These are phyloP conservation scores for Axilococcus clingmanii DNA, from an alignment of 139 green algal genomes.

Conservation along the genomic window DNA sequence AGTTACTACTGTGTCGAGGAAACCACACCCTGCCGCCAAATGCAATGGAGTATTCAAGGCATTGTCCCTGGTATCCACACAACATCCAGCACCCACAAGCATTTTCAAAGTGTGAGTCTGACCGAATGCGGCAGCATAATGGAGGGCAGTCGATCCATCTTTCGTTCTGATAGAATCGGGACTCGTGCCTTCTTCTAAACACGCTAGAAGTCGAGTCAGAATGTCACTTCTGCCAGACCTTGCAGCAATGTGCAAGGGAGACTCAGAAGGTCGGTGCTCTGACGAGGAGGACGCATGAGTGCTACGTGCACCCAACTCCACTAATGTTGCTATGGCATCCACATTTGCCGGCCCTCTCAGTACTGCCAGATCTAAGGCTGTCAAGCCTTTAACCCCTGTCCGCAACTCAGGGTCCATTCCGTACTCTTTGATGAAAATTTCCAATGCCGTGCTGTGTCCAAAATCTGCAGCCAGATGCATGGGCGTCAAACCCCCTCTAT, in stretches of 20 bases:
- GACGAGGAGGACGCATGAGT: slow-evolving; percentile 15
- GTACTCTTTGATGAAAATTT: slow-evolving; percentile 22
- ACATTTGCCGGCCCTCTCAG: slow-evolving; percentile 49
- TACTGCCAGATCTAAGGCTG: slow-evolving; percentile 36
- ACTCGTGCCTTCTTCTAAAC: slow-evolving; percentile 1
- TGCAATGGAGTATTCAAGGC: slow-evolving; percentile 51
- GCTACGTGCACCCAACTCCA: slow-evolving; percentile 42
- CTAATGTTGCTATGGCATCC: slow-evolving; percentile 38
- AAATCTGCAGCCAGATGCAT: slow-evolving; percentile 50
- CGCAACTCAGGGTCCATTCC: slow-evolving; percentile 19
- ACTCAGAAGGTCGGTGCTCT: slow-evolving; percentile 31
- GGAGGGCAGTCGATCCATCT: slow-evolving; percentile 42
- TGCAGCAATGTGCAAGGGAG: slow-evolving; percentile 45
- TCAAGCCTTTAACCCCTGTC: slow-evolving; percentile 27
- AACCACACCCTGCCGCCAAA: slow-evolving; percentile 52
- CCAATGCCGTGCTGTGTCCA: slow-evolving; percentile 39
- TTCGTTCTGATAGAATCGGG: slow-evolving; percentile 19
- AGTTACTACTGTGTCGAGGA: slow-evolving; percentile 37
- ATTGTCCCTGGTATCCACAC: slow-evolving; percentile 34
- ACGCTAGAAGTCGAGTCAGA: slow-evolving; percentile 3
- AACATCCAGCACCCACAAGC: slow-evolving; percentile 36
- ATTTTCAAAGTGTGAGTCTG: slow-evolving; percentile 34
- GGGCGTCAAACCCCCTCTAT: slow-evolving; percentile 31
- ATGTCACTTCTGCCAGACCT: slow-evolving; percentile 37
- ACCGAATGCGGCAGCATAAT: slow-evolving; percentile 53